A percentile compares a stretch with the other conserved stretches of the same genome.
These are phyloP conservation scores for Verticillium zaregamsianum DNA, from an alignment of 2,329 filamentous ascomycete genomes.

Conservation along the genomic window DNA sequence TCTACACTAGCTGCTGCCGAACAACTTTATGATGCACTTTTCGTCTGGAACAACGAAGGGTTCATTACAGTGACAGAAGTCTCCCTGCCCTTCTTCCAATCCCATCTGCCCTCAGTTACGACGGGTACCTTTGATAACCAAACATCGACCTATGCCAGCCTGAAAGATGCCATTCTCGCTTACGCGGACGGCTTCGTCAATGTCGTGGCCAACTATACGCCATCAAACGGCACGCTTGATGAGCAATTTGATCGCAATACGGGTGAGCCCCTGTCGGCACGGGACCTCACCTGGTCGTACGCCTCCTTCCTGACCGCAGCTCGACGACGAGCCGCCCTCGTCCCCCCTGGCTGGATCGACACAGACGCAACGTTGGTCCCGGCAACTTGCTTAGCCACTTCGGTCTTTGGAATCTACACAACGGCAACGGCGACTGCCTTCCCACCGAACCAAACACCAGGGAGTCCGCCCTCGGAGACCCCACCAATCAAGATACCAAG, in stretches of 20 bases:
- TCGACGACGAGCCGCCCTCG: conserved; percentile 48
- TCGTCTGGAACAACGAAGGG: conserved; percentile 62
- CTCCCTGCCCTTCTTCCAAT: conserved; percentile 69
- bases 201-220: conserved; percentile 59
- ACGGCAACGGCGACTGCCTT: conserved; percentile 38
- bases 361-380: conserved; percentile 43
- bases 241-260: conserved; percentile 60
- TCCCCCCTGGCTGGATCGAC: conserved; percentile 55
- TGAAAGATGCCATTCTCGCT: conserved; percentile 52
- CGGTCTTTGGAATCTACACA: conserved; percentile 47
- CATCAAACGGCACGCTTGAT: conserved; percentile 55
- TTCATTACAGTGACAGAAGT: conserved; percentile 60
- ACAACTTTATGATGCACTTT: conserved; percentile 72
- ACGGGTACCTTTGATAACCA: conserved; percentile 57
- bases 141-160: conserved; percentile 43
- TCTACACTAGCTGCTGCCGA: conserved; percentile 74
- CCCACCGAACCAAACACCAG: conserved; percentile 30
- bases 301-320: conserved; percentile 62
- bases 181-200: conserved; percentile 60
- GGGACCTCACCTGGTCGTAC: conserved; percentile 70
- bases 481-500: not conserved
- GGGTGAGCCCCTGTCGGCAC: conserved; percentile 56
- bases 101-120: conserved; percentile 53
- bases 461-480: conserved; percentile 10
- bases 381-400: conserved; percentile 39